Conservation (phyloP, 495 filamentous ascomycete genomes). For the Massariosphaeria phaeospora region DNA sequence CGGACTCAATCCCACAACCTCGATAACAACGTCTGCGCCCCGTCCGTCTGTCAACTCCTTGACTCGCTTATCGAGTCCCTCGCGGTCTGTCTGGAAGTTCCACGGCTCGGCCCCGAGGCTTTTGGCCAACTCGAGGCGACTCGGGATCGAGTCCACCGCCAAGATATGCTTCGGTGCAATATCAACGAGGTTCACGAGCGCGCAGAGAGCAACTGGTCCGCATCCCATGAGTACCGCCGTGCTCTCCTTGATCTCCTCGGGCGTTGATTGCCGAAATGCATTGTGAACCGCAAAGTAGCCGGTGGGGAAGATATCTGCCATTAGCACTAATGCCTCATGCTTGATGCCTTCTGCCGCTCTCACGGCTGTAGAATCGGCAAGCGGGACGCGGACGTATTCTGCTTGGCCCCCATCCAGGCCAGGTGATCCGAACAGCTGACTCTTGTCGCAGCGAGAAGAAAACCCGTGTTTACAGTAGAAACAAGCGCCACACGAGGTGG, state of each 20-base stretch:
- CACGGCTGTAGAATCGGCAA: conserved; percentile 77
- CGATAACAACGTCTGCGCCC: conserved; percentile 86
- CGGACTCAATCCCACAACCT: conserved; percentile 82
- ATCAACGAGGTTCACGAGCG: conserved; percentile 75
- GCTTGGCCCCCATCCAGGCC: conserved; percentile 82
- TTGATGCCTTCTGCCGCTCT: conserved; percentile 70
- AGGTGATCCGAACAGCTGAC: conserved; percentile 67
- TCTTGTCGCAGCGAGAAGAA: conserved; percentile 77
- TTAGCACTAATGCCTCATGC: conserved; percentile 76
- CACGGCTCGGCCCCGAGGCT: conserved; percentile 78
- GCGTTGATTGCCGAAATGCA: conserved; percentile 64
- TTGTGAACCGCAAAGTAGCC: conserved; percentile 87
- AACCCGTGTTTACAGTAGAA: conserved; percentile 84
- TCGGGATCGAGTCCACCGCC: conserved; percentile 77
- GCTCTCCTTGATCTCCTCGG: conserved; percentile 59
- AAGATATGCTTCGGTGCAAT: conserved; percentile 76
- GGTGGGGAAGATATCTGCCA: conserved; percentile 82
- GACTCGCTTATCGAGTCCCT: conserved; percentile 64
- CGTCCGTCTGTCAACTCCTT: conserved; percentile 73
- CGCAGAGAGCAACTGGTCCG: conserved; percentile 71
- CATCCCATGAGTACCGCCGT: conserved; percentile 82
- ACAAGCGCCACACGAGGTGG: conserved; percentile 76
- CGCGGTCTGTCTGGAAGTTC: conserved; percentile 69
- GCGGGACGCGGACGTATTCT: conserved; percentile 76
- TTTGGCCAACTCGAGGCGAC: conserved; percentile 70